Evolutionary conservation across 2,329 filamentous ascomycete genomes (phyloP).

Genomic region (Pseudocercospora vitis): DNA sequence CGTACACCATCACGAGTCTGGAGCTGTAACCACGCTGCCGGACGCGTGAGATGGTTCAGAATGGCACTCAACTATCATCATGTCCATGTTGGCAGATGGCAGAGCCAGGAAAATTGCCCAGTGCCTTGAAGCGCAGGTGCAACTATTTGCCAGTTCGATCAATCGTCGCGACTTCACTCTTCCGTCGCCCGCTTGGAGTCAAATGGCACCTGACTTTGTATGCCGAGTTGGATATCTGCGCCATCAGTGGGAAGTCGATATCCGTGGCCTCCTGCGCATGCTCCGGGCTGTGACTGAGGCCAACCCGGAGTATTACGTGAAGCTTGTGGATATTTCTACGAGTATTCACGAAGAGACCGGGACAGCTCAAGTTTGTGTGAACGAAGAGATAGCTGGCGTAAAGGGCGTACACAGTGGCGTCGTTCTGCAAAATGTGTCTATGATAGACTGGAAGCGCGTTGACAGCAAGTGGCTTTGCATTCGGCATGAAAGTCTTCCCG

Average conservation of each 20-base stretch:
- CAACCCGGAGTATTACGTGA: conserved; percentile 10
- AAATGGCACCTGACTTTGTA: conserved; percentile 2
- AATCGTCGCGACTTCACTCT: conserved; percentile 3
- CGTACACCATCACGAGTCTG: no score
- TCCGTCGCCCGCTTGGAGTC: neutral
- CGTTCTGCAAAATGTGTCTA: conserved; percentile 6
- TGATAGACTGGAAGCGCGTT: conserved; percentile 5
- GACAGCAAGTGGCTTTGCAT: conserved; percentile 8
- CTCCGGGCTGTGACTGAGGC: neutral
- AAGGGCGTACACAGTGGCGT: conserved; percentile 10
- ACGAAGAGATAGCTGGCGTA: conserved; percentile 7
- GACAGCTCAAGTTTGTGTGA: neutral
- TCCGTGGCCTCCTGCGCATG: conserved; percentile 1
- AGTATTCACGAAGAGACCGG: neutral
- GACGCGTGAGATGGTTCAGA: no score
- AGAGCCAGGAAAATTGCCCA: neutral
- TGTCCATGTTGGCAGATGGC: neutral
- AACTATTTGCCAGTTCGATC: neutral
- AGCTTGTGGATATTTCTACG: conserved; percentile 8
- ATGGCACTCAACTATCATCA: no score
- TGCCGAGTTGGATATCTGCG: neutral
- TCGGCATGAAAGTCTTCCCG: conserved; percentile 9
- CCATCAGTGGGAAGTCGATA: neutral
- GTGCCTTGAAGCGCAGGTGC: conserved; percentile 1
- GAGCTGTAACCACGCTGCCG: no score